A percentile compares a stretch with the other conserved stretches of the same genome.
phyloP scores from a whole-genome alignment of 768 basidiomycete species.

The Filobasidium wieringae region DNA sequence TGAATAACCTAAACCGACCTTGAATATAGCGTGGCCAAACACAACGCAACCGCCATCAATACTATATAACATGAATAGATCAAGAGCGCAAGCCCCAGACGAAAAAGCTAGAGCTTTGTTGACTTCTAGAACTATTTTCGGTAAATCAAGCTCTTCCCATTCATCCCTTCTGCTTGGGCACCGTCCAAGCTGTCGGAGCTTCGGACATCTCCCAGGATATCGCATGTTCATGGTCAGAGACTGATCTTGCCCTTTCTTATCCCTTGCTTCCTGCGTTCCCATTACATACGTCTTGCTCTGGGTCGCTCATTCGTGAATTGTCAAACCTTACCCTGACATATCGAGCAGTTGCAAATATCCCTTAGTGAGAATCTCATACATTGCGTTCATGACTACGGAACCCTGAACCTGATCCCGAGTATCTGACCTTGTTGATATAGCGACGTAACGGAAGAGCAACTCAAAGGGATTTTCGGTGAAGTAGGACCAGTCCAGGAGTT shows the following conservation, averaged over 20 bases:
- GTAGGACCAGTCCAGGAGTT: slow-evolving; percentile 38
- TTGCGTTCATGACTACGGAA: background rate
- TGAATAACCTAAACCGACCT: too few relatives aligned
- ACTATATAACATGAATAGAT: background rate
- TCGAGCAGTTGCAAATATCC: slow-evolving; percentile 23
- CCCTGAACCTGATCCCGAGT: background rate
- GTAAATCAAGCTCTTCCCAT: slow-evolving; percentile 3
- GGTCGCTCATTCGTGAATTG: too few relatives aligned
- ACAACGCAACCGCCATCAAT: too few relatives aligned
- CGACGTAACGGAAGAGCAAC: slow-evolving; percentile 40
- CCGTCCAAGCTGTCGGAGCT: background rate
- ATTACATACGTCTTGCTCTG: too few relatives aligned
- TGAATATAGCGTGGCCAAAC: too few relatives aligned
- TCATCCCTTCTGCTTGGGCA: background rate
- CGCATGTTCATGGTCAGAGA: background rate
- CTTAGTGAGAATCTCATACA: slow-evolving; percentile 18
- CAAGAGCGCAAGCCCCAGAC: background rate
- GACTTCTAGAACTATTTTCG: slow-evolving; percentile 20
- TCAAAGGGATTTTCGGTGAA: slow-evolving; percentile 35
- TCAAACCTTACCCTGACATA: background rate
- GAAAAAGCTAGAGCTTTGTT: background rate
- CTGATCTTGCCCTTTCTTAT: too few relatives aligned
- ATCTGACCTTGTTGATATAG: background rate
- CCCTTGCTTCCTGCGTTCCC: too few relatives aligned
- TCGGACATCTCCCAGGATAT: background rate